Base-by-base conservation (phyloP, 1,284 basidiomycete genomes). In the Taiwanofungus camphoratus region DNA sequence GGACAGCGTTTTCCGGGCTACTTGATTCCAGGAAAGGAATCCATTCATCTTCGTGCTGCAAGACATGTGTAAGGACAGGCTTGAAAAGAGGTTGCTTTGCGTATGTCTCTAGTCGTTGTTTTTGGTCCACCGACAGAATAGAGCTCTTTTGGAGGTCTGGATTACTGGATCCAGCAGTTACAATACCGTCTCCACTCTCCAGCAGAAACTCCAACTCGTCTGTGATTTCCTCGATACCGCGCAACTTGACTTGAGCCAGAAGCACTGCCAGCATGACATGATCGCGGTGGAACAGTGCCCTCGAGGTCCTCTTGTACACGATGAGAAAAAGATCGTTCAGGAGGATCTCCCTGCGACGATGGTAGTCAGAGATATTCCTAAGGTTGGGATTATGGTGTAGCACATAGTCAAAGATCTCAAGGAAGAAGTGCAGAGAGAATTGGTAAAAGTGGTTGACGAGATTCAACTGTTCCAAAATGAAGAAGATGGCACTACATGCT, bases 371-470 rank as follows among this genome's bases (percentile, higher is more conserved):
- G 47, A 96, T 72, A 49, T 77, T 79, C 59, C 79, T 79, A 49
- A 97, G 75, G 61, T 92, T 87, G 6, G 93, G 92, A 62, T 98
- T 98, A 56, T 89, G 84, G 51, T 87, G 85, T 6, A 99, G 77
- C 44, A 98, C 82, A 54, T 87, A 91, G 68, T 98, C 92, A 66
- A 99, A 99, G 56, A 99, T 95, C 62, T 97, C 93, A 49, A 98
- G 79, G 85, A 99, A 99, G 74, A 96, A 98, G 32, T 79, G 84
- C 40, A 99, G 77, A 1, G 95, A 98, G 74, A 99, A 99, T 63
- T 98, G 92, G 63, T 99, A 99, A 71, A 99, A 99, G 68, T 98
- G 95, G 59, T 96, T 92, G 68, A 98, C 81, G 41, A 88, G 74
- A 57, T 92, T 87, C 39, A 99, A 77, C 59, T 97, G 94, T 60